A percentile compares a stretch with the other conserved stretches of the same genome.
Conservation (phyloP, 2,329 filamentous ascomycete genomes). For the Ophiostoma sp. region DNA sequence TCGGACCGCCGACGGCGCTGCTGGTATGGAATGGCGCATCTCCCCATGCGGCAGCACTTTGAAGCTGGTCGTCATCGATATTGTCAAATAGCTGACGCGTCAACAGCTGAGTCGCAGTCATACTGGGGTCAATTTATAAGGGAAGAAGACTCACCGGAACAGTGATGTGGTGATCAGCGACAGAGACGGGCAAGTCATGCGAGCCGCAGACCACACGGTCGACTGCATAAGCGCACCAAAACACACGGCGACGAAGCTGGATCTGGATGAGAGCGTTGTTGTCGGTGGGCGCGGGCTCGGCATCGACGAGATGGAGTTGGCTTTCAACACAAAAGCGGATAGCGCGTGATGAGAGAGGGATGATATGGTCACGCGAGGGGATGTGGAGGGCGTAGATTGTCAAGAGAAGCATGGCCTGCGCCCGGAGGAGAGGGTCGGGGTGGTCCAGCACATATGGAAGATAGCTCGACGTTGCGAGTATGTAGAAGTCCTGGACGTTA, state of each 20-base stretch:
- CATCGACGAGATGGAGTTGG: conserved; percentile 31
- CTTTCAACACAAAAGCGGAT: conserved; percentile 32
- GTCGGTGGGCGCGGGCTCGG: conserved; percentile 24
- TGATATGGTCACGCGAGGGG: conserved; percentile 31
- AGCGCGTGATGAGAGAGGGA: conserved; percentile 30
- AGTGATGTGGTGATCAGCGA: conserved; percentile 32
- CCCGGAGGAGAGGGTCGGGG: conserved; percentile 27
- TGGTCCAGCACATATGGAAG: conserved; percentile 18
- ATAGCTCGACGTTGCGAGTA: conserved; percentile 17
- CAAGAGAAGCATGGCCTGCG: conserved; percentile 29
- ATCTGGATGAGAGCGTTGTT: conserved; percentile 20
- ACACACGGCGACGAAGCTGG: conserved; percentile 32
- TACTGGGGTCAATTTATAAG: neutral
- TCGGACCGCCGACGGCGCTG: neutral
- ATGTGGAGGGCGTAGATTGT: conserved; percentile 30
- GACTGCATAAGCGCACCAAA: conserved; percentile 34
- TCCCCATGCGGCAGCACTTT: conserved; percentile 17
- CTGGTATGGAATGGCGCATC: neutral
- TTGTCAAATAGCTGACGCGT: conserved; percentile 27
- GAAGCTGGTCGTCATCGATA: conserved; percentile 31
- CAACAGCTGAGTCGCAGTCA: neutral
- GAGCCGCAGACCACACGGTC: conserved; percentile 32
- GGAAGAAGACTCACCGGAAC: conserved; percentile 25
- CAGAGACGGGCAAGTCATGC: conserved; percentile 31
- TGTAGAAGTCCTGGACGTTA: conserved; percentile 28